Conservation (phyloP, 768 basidiomycete species). For the Hydnomerulius pinastri region DNA sequence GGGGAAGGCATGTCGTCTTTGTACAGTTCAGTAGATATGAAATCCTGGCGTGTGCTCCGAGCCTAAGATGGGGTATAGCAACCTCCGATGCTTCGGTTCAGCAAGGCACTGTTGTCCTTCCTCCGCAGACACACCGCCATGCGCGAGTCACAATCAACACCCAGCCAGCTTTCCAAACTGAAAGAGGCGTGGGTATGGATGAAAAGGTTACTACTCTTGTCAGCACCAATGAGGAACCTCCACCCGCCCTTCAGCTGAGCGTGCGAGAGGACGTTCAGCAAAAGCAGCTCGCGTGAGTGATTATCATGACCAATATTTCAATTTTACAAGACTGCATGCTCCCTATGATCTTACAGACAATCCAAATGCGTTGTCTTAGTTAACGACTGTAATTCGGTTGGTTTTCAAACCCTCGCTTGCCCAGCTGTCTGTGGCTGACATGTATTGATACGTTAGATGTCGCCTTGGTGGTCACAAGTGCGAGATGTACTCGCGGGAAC, state of each 20-base stretch:
- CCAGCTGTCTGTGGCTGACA: too few relatives aligned
- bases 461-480: constrained; percentile 21
- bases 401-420: not conserved
- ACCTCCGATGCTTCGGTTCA: not conserved
- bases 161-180: too few relatives aligned
- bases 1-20: not conserved
- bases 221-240: not conserved
- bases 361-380: constrained; percentile 24
- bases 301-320: not conserved
- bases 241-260: not conserved
- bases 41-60: constrained; percentile 21
- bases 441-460: too few relatives aligned
- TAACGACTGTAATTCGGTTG: constrained; percentile 23
- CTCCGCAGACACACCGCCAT: not conserved
- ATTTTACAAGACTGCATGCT: not conserved
- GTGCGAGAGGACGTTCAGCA: constrained; percentile 18
- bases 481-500: constrained; percentile 17
- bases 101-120: not conserved
- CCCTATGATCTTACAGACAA: constrained; percentile 7
- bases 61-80: constrained; percentile 16
- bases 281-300: constrained; percentile 18
- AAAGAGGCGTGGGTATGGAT: too few relatives aligned
- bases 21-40: constrained; percentile 22
- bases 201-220: too few relatives aligned
- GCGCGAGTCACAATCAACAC: constrained; percentile 7